Percentiles rank a stretch among this genome's conserved stretches.
Conservation (phyloP, 306 rosid genomes). For the cucumber (Cucumis sativus) region Cucumber_9930_V3 NC_026659.2:28996501-28997000, state of each 20-base stretch:
- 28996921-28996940: background rate
- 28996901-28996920: background rate
- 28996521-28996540: too few species aligned
- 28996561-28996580: background rate
- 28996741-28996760: conserved; percentile 52
- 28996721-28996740: conserved; percentile 78
- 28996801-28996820: background rate
- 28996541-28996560: too few species aligned
- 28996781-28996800: background rate
- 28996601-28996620: background rate
- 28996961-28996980: too few species aligned
- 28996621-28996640: conserved; percentile 77
- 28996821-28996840: background rate
- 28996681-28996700: conserved; percentile 74
- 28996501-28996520: background rate
- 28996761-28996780: conserved; percentile 16
- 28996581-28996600: background rate
- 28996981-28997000: background rate
- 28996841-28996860: background rate
- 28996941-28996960: background rate
- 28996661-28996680: conserved; percentile 93
- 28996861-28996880: too few species aligned
- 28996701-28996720: conserved; percentile 93
- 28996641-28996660: conserved; percentile 88
- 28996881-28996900: too few species aligned